Percentiles rank a stretch among this genome's conserved stretches.
phyloP scores from a whole-genome alignment of 306 rosid species.

The Lathyrus oleraceus region DNA sequence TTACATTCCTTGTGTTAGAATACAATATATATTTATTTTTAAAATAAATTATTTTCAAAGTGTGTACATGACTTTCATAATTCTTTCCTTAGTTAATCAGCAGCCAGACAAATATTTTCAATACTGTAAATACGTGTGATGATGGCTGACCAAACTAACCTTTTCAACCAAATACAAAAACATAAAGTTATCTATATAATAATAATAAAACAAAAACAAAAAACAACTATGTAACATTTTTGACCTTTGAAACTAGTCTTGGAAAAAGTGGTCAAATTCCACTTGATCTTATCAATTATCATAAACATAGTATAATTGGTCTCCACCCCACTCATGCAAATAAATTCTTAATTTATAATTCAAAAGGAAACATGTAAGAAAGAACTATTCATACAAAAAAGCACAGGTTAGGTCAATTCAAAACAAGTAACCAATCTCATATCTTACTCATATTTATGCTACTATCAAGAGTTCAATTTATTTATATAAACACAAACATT shows the following conservation, averaged over 20 bases:
- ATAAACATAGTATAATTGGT: background rate
- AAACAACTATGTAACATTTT: background rate
- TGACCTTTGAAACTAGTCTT: constrained; percentile 31
- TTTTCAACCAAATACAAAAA: constrained; percentile 8
- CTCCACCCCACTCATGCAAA: constrained; percentile 3
- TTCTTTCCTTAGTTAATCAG: background rate
- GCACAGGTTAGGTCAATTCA: constrained; percentile 27
- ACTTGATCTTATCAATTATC: background rate
- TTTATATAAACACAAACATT: background rate
- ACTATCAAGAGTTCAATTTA: background rate
- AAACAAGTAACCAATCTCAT: background rate
- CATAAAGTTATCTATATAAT: background rate
- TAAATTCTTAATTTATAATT: background rate
- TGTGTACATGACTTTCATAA: background rate
- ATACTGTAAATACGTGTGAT: background rate
- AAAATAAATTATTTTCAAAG: too few species aligned
- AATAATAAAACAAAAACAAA: background rate
- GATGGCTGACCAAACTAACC: background rate
- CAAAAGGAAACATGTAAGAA: constrained; percentile 15
- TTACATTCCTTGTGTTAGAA: too few species aligned
- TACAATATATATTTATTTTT: too few species aligned
- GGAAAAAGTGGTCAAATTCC: constrained; percentile 10
- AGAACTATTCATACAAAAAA: constrained; percentile 2
- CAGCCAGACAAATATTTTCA: background rate
- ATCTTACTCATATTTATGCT: background rate